Evolutionary conservation across 768 basidiomycete genomes (phyloP), one percentile per base, ranked within the genome.

Genomic region (Boletus huronensis): DNA sequence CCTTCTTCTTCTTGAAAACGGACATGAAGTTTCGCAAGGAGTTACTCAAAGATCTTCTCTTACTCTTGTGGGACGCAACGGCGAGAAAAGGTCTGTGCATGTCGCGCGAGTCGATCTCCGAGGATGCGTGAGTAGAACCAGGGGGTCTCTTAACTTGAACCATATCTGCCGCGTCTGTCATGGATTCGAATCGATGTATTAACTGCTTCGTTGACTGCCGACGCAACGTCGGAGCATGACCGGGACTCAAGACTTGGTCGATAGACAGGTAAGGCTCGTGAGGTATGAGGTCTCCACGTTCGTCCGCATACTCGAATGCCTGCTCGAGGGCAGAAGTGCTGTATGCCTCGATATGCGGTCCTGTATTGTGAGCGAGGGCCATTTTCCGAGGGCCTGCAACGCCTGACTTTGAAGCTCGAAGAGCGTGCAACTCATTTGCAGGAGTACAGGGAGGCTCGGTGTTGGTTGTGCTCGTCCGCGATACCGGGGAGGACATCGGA

Each of bases 11-110:
- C 70, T 78, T 84, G 72, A 87, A 77, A 4, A 82, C 80, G 6
- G 83, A 79, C 41, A 88, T 70, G 29, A 88, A 65, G 59, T 82
- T 87, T 38, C 80, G 78, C 57, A 88, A 71, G 17, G 85, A 87
- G 65, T 81, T 81, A 23, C 84, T 79, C 47, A 88, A 70, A 5
- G 82, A 85, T 9, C 71, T 67, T 47, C 67, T 69, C 63, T 78
- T 83, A 55, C 73, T 76, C 54, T 76, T 78, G 59, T 71, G 68
- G 14, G 62, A 41, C 8, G 42, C 52, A 28, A 63, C 48, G 8
- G 56, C 36, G 42, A 60, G 60, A 41, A 62, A 66, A 40, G 58
- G 58, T 53, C 46, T 60, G 19, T 50, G 34, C 25, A 41, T 29
- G 31, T 56, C 58, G 45, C 53, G 62, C 46, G 59, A 51, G 28